These are phyloP conservation scores for Fagus sylvatica DNA, from an alignment of 306 rosid species.

Conservation along the genomic window DNA sequence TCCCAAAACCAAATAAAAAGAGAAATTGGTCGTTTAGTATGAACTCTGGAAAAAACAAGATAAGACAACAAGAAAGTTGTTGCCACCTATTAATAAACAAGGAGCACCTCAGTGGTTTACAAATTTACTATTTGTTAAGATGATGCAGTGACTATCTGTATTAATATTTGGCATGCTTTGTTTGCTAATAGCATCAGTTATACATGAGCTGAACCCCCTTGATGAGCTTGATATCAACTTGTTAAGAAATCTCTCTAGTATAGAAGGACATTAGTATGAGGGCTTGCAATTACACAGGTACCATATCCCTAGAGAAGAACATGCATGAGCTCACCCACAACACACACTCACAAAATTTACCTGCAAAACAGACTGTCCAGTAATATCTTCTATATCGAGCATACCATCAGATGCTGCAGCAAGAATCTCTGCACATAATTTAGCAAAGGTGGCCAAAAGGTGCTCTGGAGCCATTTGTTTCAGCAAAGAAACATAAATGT, in stretches of 20 bases:
- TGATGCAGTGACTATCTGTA: neutral
- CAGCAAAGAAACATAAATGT: conserved; percentile 77
- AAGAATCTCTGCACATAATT: conserved; percentile 86
- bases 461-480: conserved; percentile 98
- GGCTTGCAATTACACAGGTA: neutral
- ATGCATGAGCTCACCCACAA: neutral
- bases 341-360: conserved; percentile 27
- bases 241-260: neutral
- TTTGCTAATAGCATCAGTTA: neutral
- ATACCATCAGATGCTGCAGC: conserved; percentile 92
- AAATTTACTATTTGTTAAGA: neutral
- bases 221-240: neutral
- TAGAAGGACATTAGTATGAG: neutral
- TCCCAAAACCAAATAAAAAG: too few relatives aligned
- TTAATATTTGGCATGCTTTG: neutral
- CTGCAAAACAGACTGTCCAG: conserved; percentile 85
- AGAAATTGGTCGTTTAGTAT: neutral
- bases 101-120: neutral
- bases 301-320: neutral
- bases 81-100: neutral
- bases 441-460: conserved; percentile 87
- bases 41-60: neutral
- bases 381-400: conserved; percentile 67
- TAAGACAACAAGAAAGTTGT: neutral
- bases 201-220: neutral